Conservation (phyloP, 257 asterid genomes). For the Plantago elongata region DNA sequence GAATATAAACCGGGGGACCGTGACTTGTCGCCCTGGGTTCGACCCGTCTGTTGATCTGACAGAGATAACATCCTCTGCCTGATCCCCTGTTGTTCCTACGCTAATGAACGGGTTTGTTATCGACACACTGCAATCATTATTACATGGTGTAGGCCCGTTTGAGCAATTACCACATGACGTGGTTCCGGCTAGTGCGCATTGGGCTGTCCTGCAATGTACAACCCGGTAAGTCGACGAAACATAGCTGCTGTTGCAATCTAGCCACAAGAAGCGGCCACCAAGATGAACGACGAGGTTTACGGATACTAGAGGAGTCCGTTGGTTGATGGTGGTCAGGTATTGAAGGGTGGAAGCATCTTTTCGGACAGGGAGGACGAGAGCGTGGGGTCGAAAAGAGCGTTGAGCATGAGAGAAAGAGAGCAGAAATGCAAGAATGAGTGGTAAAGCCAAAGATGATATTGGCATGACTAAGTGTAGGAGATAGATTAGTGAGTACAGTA, state of each 20-base stretch:
- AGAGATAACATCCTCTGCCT: conserved; percentile 52
- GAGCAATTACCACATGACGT: conserved; percentile 39
- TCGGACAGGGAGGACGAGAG: conserved; percentile 44
- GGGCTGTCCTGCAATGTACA: conserved; percentile 48
- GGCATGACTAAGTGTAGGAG: too few species aligned
- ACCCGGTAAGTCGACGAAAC: conserved; percentile 52
- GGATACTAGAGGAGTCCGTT: conserved; percentile 54
- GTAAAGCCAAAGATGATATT: background rate
- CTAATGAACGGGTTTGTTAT: conserved; percentile 44
- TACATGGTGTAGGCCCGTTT: conserved; percentile 44
- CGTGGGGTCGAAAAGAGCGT: conserved; percentile 41
- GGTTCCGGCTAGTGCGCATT: conserved; percentile 39
- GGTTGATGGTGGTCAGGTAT: conserved; percentile 43
- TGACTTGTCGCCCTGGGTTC: conserved; percentile 31
- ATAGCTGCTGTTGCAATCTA: conserved; percentile 53
- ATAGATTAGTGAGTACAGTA: too few species aligned
- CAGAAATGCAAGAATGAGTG: conserved; percentile 14
- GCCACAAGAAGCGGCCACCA: conserved; percentile 62
- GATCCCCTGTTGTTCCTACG: conserved; percentile 43
- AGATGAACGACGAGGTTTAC: conserved; percentile 53
- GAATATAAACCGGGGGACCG: conserved; percentile 38
- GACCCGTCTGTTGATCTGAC: conserved; percentile 43
- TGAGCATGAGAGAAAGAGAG: conserved; percentile 28
- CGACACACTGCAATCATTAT: conserved; percentile 38
- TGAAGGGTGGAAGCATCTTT: conserved; percentile 60